A percentile compares a stretch with the other conserved stretches of the same genome.
Evolutionary conservation across 371 early-diverging fungal genomes (phyloP).

Genomic region (Syncephalastrum sp.): DNA sequence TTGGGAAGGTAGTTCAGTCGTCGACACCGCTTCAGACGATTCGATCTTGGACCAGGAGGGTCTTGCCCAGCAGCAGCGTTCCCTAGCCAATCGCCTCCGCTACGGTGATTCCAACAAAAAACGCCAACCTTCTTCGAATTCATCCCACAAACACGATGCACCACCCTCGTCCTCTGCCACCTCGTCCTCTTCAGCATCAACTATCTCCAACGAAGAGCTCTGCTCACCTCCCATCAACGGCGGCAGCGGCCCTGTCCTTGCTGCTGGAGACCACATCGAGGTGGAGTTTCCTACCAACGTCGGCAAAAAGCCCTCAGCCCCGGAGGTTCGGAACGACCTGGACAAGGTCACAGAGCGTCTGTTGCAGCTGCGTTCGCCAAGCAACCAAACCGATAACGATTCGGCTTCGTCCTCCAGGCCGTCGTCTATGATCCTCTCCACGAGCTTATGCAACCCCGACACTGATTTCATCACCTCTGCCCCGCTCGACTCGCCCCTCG

Average conservation of each 20-base stretch:
- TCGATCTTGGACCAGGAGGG: conserved; percentile 4
- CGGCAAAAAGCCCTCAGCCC: not conserved
- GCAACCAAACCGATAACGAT: conserved; percentile 2
- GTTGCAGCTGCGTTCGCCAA: conserved; percentile 14
- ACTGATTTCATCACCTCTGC: conserved; percentile 16
- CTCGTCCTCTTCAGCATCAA: conserved; percentile 16
- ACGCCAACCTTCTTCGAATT: not conserved
- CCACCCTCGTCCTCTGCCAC: conserved; percentile 11
- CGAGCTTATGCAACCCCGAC: not conserved
- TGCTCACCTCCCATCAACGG: conserved; percentile 1
- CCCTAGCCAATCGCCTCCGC: conserved; percentile 11
- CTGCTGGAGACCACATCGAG: conserved; percentile 2
- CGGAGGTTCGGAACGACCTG: conserved; percentile 1
- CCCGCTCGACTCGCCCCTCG: conserved; percentile 8
- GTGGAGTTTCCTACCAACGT: conserved; percentile 2
- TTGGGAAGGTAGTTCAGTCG: conserved; percentile 33
- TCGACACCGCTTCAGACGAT: not conserved
- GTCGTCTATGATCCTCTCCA: conserved; percentile 8
- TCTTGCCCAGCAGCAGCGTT: conserved; percentile 10
- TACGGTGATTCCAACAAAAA: not conserved
- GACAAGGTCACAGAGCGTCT: conserved; percentile 15
- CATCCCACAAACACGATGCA: not conserved
- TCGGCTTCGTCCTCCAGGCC: conserved; percentile 11
- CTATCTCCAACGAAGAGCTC: conserved; percentile 3
- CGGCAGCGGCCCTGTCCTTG: not conserved